Conservation (phyloP, 495 filamentous ascomycete genomes). For the Pseudomonodictys pantanalensis region DNA sequence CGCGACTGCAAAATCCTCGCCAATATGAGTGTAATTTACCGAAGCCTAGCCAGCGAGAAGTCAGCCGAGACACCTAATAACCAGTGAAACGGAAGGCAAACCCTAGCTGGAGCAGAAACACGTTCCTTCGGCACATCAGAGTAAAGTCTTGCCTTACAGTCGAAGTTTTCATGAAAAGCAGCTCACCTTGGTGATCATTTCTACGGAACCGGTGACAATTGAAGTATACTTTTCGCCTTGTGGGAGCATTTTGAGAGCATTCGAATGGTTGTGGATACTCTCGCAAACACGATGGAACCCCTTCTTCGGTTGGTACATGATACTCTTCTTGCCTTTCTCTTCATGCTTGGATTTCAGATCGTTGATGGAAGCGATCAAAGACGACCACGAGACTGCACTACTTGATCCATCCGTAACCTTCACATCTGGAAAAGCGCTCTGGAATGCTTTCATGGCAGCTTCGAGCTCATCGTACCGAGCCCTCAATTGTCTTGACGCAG, state of each 20-base stretch:
- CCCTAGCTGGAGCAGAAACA: no score
- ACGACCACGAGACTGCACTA: background rate
- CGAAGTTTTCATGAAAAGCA: no score
- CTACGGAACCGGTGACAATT: background rate
- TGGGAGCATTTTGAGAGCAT: background rate
- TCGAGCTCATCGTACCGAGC: background rate
- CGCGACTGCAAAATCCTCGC: background rate
- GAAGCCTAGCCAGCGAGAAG: background rate
- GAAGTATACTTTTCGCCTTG: background rate
- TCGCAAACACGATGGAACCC: background rate
- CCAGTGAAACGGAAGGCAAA: no score
- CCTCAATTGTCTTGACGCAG: background rate
- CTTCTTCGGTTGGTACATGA: background rate
- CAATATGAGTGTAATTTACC: background rate
- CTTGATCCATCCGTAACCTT: background rate
- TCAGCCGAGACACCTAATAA: no score
- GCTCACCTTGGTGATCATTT: background rate
- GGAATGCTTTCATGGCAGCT: background rate
- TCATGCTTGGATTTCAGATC: background rate
- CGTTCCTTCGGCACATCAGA: no score
- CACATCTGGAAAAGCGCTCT: background rate
- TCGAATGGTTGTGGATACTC: background rate
- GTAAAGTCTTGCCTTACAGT: no score
- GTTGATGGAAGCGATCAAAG: background rate
- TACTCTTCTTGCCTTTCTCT: background rate